Percentiles rank a stretch among this genome's conserved stretches.
Conservation (phyloP, 768 basidiomycete genomes). For the Tricholomella constricta region DNA sequence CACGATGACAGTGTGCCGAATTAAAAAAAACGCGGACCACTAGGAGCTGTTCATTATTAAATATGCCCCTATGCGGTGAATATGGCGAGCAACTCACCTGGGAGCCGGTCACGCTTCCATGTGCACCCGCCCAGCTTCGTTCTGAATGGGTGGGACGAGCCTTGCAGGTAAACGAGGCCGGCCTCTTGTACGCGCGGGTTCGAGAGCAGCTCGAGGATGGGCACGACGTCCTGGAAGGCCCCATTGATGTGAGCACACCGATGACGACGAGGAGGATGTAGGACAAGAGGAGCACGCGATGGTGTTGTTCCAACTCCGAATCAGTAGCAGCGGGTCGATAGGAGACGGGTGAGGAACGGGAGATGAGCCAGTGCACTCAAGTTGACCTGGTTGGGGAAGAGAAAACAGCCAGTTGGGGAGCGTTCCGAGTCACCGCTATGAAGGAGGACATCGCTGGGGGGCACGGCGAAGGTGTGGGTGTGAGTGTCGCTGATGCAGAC, state of each 20-base stretch:
- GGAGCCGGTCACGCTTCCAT: constrained; percentile 70
- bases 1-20: constrained; percentile 37
- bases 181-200: constrained; percentile 34
- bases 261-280: neutral
- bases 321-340: too few species aligned
- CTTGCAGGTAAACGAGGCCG: constrained; percentile 60
- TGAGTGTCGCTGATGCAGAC: constrained; percentile 67
- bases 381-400: constrained; percentile 59
- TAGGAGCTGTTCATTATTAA: neutral
- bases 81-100: constrained; percentile 44
- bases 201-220: constrained; percentile 34
- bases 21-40: constrained; percentile 50
- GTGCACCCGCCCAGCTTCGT: constrained; percentile 37
- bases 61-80: too few species aligned
- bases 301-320: constrained; percentile 23
- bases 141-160: constrained; percentile 44
- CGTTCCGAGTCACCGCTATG: constrained; percentile 63
- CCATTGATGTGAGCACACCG: neutral
- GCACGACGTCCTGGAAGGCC: neutral
- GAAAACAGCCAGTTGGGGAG: constrained; percentile 53
- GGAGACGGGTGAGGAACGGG: too few species aligned
- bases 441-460: constrained; percentile 64
- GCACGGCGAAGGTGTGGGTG: constrained; percentile 43
- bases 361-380: too few species aligned
- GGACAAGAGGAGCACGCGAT: constrained; percentile 37